Percentiles rank a stretch among this genome's conserved stretches.
These are phyloP conservation scores for Penicillium nordicum DNA, from an alignment of 2,329 filamentous ascomycete species.

Conservation along the genomic window DNA sequence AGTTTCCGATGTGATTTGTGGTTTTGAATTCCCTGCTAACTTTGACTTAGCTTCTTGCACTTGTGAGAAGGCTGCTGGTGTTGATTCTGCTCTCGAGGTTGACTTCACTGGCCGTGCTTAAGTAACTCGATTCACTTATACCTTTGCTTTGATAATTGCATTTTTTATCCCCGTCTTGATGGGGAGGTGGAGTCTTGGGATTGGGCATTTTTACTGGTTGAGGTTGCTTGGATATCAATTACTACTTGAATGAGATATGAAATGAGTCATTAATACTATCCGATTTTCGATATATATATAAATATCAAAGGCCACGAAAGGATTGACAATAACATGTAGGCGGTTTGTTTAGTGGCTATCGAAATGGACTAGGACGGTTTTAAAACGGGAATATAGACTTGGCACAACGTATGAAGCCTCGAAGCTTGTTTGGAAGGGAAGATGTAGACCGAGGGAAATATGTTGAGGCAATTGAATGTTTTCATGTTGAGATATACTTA, in stretches of 20 bases:
- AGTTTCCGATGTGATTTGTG: not conserved
- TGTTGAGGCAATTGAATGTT: too few species aligned
- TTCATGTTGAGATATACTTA: too few species aligned
- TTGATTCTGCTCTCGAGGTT: slow-evolving; percentile 65
- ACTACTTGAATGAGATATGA: not conserved
- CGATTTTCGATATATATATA: not conserved
- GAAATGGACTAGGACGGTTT: not conserved
- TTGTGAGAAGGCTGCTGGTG: slow-evolving; percentile 70
- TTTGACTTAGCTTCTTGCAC: slow-evolving; percentile 62
- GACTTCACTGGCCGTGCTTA: slow-evolving; percentile 74
- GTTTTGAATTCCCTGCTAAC: slow-evolving; percentile 12
- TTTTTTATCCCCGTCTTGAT: not conserved
- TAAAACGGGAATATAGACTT: too few species aligned
- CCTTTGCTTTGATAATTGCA: slow-evolving; percentile 7
- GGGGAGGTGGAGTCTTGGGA: slow-evolving; percentile 4
- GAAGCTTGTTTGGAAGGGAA: too few species aligned
- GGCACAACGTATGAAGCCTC: too few species aligned
- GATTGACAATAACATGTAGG: too few species aligned
- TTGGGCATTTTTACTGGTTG: slow-evolving; percentile 2
- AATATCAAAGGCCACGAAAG: not conserved
- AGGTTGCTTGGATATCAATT: not conserved
- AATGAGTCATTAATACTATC: not conserved
- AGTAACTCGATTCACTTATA: not conserved
- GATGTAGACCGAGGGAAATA: too few species aligned
- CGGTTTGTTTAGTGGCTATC: too few species aligned